Conservation (phyloP, 1,139 yeast genomes). For the Debaryomyces sp. region DNA sequence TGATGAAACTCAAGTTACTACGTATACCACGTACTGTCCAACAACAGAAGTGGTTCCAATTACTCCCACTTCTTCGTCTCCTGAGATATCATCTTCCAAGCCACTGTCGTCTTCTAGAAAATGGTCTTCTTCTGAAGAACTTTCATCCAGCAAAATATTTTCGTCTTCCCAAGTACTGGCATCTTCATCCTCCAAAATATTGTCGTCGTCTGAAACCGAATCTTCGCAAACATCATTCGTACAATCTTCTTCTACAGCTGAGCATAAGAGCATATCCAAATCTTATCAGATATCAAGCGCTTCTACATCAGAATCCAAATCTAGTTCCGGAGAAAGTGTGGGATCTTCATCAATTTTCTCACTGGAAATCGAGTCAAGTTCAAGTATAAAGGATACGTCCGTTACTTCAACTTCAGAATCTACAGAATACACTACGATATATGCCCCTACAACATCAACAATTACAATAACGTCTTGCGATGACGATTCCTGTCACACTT, state of each 20-base stretch:
- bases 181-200: no score
- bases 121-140: no score
- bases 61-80: background rate
- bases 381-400: background rate
- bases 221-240: no score
- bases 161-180: no score
- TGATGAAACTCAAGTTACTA: constrained; percentile 14
- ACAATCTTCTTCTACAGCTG: no score
- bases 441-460: constrained; percentile 1
- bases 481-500: constrained; percentile 13
- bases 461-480: constrained; percentile 21
- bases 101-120: background rate
- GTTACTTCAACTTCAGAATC: background rate
- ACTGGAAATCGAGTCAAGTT: background rate
- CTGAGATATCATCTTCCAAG: background rate
- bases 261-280: no score
- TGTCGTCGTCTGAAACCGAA: no score
- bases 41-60: constrained; percentile 13
- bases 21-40: constrained; percentile 31
- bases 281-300: no score
- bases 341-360: background rate
- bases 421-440: background rate
- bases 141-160: no score
- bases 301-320: no score
- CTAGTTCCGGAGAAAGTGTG: background rate